phyloP scores from a whole-genome alignment of 2,329 filamentous ascomycete genomes.

The Cytospora schulzeri region DNA sequence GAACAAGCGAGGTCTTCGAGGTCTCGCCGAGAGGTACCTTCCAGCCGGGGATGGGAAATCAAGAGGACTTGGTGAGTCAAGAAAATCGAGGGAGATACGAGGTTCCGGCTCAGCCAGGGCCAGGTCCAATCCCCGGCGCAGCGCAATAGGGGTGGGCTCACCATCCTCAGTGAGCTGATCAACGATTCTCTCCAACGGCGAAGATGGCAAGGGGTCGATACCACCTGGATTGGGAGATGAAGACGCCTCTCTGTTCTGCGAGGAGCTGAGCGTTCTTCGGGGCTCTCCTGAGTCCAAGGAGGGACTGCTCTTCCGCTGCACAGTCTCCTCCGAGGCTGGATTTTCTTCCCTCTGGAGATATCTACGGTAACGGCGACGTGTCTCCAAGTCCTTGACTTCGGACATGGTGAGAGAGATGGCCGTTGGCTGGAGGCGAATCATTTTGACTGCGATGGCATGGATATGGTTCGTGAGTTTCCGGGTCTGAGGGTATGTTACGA shows the following conservation, averaged over 20 bases:
- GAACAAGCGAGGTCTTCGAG: slow-evolving; percentile 1
- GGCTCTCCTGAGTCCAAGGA: slow-evolving; percentile 5
- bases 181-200: slow-evolving; percentile 2
- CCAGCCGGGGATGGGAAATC: slow-evolving; percentile 8
- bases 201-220: slow-evolving; percentile 6
- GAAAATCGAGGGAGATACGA: slow-evolving; percentile 2
- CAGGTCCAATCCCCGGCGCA: not conserved
- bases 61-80: slow-evolving; percentile 6
- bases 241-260: slow-evolving; percentile 16
- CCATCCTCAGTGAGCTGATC: not conserved
- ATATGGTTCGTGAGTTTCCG: not conserved
- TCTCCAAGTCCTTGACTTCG: slow-evolving; percentile 45
- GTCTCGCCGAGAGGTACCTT: slow-evolving; percentile 9
- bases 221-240: slow-evolving; percentile 4
- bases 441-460: slow-evolving; percentile 30
- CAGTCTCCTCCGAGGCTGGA: slow-evolving; percentile 26
- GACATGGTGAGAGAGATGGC: slow-evolving; percentile 43
- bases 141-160: not conserved
- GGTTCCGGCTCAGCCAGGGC: not conserved
- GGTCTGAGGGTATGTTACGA: not conserved
- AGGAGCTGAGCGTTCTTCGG: slow-evolving; percentile 4
- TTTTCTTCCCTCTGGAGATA: slow-evolving; percentile 37
- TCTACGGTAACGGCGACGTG: slow-evolving; percentile 38
- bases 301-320: slow-evolving; percentile 21
- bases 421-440: slow-evolving; percentile 47